Base-by-base conservation (phyloP, 2,329 filamentous ascomycete species). In the Endothia cerciana region DNA sequence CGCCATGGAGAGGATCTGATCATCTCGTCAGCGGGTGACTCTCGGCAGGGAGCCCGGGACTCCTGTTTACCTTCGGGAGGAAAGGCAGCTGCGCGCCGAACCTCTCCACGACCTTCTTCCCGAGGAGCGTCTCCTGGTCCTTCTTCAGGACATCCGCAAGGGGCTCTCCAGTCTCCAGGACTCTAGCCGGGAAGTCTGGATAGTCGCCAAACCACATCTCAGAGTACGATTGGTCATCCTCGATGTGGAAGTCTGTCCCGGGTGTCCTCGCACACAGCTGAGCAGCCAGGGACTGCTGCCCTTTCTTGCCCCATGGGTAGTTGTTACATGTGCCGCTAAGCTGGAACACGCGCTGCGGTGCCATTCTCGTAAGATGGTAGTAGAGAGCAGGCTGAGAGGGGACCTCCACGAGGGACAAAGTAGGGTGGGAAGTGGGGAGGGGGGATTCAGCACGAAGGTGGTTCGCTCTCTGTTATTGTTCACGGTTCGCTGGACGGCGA, bases 161-260 rank as follows among this genome's bases (percentile, higher is more conserved):
- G 36, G 85, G 79, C 73, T 92, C 85, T 36, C 86, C 87, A 0
- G 85, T 89, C 28, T 81, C 79, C 19, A 90, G 77, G 1, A 91
- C 80, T 63, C 86, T 85, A 1, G 88, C 90, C 0, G 90, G 90
- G 33, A 89, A 84, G 47, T 87, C 86, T 0, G 90, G 89, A 73
- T 93, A 92, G 55, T 91, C 92, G 4, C 89, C 90, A 80, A 93
- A 90, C 90, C 90, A 93, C 83, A 90, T 87, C 83, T 84, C 82
- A 0, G 82, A 82, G 73, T 93, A 93, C 7, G 80, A 77, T 70
- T 87, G 82, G 65, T 83, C 80, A 63, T 91, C 85, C 28, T 92
- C 82, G 59, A 93, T 83, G 67, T 85, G 81, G 77, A 90, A 90
- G 43, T 82, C 80, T 6, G 81, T 84, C 15, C 87, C 86, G 0